Base-by-base conservation (phyloP, 2,329 filamentous ascomycete genomes). In the Tolypocladium amazonense region DNA sequence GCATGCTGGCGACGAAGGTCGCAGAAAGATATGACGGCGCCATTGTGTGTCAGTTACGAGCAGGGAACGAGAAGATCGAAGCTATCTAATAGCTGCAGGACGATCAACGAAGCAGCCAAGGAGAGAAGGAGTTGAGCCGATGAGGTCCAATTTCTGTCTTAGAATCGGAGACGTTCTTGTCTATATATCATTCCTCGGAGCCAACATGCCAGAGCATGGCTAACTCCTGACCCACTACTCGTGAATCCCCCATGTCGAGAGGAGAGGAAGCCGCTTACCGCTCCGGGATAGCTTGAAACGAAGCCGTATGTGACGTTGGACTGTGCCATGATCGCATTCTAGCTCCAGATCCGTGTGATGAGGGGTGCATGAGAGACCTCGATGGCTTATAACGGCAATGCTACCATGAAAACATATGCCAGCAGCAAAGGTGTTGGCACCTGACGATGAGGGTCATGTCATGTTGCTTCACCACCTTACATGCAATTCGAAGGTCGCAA, bases 1-100 rank as follows among this genome's bases (percentile, higher is more conserved):
- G 61, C 39, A 65, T 37, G 62, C 65, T 61, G 58, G 65, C 65
- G 33, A 60, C 47, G 11, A 63, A 61, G 8, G 62, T 63, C 58
- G 64, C 35, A 35, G 58, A 37, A 41, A 56, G 14, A 58, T 54
- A 23, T 59, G 12, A 38, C 62, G 65, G 64, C 41, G 33, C 54
- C 33, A 58, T 37, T 9, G 9, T 37, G 35, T 37, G 4, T 50
- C 45, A 8, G 14, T 20, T 20, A 18, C 25, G 45, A 20, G 45
- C 25, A 27, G 25, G 20, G 11, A 1, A 30, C 18, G 45, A 20
- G 4, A 11, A 37, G 25, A 4, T 50, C 25, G 15, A 12, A 47
- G n/a, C 23, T 47, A 47, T 25, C 14, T 23, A 47, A 47, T 25
- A 12, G 27, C 7, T 25, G n/a, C 3, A 47, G 12, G 12, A 15